A percentile compares a stretch with the other conserved stretches of the same genome.
Conservation (phyloP, 129 eudicot species). For the Artemisia tridentata region DNA sequence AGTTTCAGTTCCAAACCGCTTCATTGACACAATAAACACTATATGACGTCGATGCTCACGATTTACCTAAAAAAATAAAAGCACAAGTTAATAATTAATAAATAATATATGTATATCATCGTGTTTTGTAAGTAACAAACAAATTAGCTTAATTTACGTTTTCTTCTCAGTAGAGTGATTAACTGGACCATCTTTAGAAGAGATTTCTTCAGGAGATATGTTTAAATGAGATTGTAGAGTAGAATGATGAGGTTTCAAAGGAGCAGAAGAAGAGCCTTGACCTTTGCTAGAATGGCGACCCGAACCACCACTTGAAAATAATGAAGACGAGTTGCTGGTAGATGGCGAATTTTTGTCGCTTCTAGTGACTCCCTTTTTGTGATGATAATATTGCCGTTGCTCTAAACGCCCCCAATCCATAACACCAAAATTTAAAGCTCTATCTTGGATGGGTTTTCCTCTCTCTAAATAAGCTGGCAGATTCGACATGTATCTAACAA, state of each 20-base stretch:
- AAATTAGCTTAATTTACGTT: too few relatives aligned
- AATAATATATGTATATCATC: too few relatives aligned
- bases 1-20: conserved; percentile 43
- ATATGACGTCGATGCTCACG: conserved; percentile 53
- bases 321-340: too few relatives aligned
- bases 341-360: too few relatives aligned
- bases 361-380: too few relatives aligned
- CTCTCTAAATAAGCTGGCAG: conserved; percentile 73
- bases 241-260: conserved; percentile 31
- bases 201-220: conserved; percentile 32
- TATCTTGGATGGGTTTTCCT: conserved; percentile 56
- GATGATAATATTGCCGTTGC: too few relatives aligned
- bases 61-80: too few relatives aligned
- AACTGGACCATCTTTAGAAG: conserved; percentile 19
- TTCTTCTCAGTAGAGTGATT: conserved; percentile 31
- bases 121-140: too few relatives aligned
- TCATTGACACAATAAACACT: conserved; percentile 30
- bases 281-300: too few relatives aligned
- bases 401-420: too few relatives aligned
- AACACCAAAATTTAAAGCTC: conserved; percentile 72
- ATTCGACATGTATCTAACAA: conserved; percentile 78
- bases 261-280: conserved; percentile 37
- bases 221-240: conserved; percentile 42
- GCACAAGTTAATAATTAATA: too few relatives aligned
- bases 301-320: too few relatives aligned